Evolutionary conservation across 2,329 filamentous ascomycete genomes (phyloP).

Genomic region (Diaporthe citri): DNA sequence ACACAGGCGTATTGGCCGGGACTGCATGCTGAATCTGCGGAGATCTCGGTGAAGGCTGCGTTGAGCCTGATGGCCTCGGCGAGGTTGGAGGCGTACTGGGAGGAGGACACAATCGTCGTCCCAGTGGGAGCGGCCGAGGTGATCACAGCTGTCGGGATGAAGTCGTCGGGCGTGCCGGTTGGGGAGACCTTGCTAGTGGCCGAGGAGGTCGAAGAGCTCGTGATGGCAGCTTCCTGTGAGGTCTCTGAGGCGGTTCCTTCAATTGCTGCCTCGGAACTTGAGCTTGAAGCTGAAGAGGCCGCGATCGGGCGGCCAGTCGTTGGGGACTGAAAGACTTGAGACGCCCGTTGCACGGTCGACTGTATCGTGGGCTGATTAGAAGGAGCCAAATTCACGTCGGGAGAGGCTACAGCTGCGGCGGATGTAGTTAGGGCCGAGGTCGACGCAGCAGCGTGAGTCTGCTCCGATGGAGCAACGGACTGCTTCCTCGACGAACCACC

Average conservation of each 20-base stretch:
- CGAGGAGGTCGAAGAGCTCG: not conserved
- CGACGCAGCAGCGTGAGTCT: not conserved
- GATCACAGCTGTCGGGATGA: slow-evolving; percentile 56
- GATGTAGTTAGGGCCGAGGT: not conserved
- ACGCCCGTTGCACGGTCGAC: slow-evolving; percentile 1
- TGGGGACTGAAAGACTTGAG: not conserved
- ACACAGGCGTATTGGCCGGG: slow-evolving; percentile 66
- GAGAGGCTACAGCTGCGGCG: not conserved
- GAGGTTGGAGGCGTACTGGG: slow-evolving; percentile 60
- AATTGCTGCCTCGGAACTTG: slow-evolving; percentile 16
- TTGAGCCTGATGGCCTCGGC: slow-evolving; percentile 61
- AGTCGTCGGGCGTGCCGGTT: slow-evolving; percentile 53
- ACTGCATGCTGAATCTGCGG: slow-evolving; percentile 60
- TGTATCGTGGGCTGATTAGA: not conserved
- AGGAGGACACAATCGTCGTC: slow-evolving; percentile 56
- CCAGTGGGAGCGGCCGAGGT: slow-evolving; percentile 49
- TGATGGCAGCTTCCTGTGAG: slow-evolving; percentile 22
- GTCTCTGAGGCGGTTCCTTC: not conserved
- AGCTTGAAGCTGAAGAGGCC: slow-evolving; percentile 31
- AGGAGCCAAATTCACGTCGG: not conserved
- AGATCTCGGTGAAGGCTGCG: slow-evolving; percentile 58
- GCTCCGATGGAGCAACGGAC: not conserved
- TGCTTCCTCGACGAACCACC: slow-evolving; percentile 1
- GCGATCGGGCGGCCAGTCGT: slow-evolving; percentile 16
- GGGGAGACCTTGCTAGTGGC: slow-evolving; percentile 43